Conservation (phyloP, 148 eudicot species). For the Bassia scoparia region DNA sequence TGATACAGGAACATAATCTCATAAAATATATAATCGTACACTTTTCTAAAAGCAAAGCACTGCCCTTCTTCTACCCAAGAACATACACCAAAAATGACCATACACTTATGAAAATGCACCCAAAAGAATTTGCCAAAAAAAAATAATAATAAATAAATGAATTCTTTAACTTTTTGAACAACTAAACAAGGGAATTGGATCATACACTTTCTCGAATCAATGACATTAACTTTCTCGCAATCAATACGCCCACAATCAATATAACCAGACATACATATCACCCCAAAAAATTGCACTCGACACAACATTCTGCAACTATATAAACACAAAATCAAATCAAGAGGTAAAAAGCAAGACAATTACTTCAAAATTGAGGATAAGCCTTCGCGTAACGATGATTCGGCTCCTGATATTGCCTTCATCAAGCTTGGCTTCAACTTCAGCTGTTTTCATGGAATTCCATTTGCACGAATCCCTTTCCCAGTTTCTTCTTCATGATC, state of each 20-base stretch:
- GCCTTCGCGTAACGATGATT: constrained; percentile 84
- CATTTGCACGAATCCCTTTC: constrained; percentile 71
- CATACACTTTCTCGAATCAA: too few relatives aligned
- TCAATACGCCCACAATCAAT: background rate
- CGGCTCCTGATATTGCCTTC: constrained; percentile 87
- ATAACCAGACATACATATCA: background rate
- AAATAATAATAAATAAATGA: too few relatives aligned
- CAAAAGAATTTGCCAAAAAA: background rate
- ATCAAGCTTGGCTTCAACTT: constrained; percentile 79
- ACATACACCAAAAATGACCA: too few relatives aligned
- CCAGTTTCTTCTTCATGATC: constrained; percentile 43
- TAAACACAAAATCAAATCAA: constrained; percentile 1
- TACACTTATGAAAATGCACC: background rate
- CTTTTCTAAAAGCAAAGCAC: background rate
- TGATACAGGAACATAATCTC: background rate
- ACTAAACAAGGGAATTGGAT: too few relatives aligned
- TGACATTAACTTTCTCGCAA: background rate
- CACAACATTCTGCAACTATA: background rate
- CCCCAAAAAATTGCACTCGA: background rate
- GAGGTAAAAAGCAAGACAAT: constrained; percentile 7
- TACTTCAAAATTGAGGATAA: constrained; percentile 94
- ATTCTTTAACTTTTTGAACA: too few relatives aligned
- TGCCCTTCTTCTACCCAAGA: background rate
- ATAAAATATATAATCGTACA: background rate
- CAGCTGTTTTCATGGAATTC: constrained; percentile 61